Evolutionary conservation across 176 grass and related monocot genomes (phyloP), one percentile per base, ranked within the genome.

Genomic region (Zea luxurians): DNA sequence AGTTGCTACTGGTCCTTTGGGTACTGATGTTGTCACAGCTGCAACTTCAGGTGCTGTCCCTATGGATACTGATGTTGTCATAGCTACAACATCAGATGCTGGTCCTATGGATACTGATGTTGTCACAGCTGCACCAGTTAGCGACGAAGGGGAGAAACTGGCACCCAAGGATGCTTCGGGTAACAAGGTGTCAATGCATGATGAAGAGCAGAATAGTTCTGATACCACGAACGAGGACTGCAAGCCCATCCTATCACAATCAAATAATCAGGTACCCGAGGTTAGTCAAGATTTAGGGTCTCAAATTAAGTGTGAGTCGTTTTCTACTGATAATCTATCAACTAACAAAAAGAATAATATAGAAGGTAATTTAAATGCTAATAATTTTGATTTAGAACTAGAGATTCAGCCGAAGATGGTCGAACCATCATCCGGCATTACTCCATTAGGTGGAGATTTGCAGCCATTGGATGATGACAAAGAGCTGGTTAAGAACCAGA

Each of bases 301-400:
- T 88, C 89, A 88, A 89, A 71, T 93, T 89, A 93, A 91, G 82
- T 84, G 79, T 93, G 96, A 93, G 76, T 99, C 79, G 75, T 91
- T 99, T 99, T 90, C 84, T 95, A 96, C 71, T 43, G 82, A 92
- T 92, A 86, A 76, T 93, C 86, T 91, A 83, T 91, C 86, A 91
- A 92, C 87, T 97, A 92, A 85, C 67, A 88, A 91, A 94, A 88
- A 93, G 64, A 92, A 91, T 88, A 77, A 86, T 83, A 64, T 97
- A 88, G 91, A 96, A 76, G 92, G 89, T 99, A 99, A 99, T 71
- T 84, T 93, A 76, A 96, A 99, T 93, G 90, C 88, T 96, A 91
- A 96, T 90, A 95, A 96, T 89, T 99, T 91, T 96, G 90, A 93
- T 95, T 91, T 99, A 96, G 92, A 98, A 87, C 85, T 94, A 92